Base-by-base conservation (phyloP, 78 protist genomes). In the Dictyostelium brefeldianum region DNA sequence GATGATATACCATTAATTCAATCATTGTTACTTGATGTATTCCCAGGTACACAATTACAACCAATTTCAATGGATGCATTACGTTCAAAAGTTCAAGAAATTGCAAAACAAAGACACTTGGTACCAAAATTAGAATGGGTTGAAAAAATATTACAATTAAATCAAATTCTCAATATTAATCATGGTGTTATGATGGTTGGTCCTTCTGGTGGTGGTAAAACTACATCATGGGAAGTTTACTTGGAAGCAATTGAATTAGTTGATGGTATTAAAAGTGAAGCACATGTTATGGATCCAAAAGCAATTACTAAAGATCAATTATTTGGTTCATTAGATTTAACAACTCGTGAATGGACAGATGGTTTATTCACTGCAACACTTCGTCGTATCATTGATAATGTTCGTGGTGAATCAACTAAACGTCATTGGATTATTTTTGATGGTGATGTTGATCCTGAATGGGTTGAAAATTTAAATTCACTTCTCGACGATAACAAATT, bases 381-480 rank as follows among this genome's bases (percentile, higher is more conserved):
- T 46, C 95, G 97, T 79, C 65, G 89, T 78, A 97, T 98, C 69
- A 80, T 96, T 46, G 99, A 97, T 81, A 96, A 97, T 62, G 93
- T 81, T 48, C 93, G 96, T n/a, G 95, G 92, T 54, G 99, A 96
- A 94, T 17, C 48, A 17, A 20, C 62, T 14, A 53, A 93, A 79
- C 85, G 96, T 56, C 99, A 99, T 59, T 99, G 99, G 99, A 98
- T 99, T 71, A 78, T 99, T 46, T 97, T 98, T 48, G 99, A 99
- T 75, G 99, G 99, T 27, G 99, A 98, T 82, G 98, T 99, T n/a
- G 99, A 98, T 81, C 99, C 99, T 5, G 99, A 98, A 81, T 99
- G 99, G 99, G 99, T 99, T 17, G 99, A 99, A 90, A 98, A 97
- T 84, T 92, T 99, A 47, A 99, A 99, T 95, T 90, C 98, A 3